These are phyloP conservation scores for Massariosphaeria phaeospora DNA, from an alignment of 495 filamentous ascomycete species.

Conservation along the genomic window DNA sequence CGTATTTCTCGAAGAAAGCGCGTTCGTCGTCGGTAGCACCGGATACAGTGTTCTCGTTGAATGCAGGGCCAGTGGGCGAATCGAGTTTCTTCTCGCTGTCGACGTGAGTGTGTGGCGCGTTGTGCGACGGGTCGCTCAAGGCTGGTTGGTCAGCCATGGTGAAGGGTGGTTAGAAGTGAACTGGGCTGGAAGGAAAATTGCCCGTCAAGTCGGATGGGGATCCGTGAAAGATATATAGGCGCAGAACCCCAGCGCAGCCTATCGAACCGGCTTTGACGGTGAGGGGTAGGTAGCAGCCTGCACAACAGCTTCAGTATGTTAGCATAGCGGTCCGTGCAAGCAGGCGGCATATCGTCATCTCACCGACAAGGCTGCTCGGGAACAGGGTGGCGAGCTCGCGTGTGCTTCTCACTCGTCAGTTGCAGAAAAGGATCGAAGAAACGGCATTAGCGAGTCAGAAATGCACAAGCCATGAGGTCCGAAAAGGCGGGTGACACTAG, in stretches of 20 bases:
- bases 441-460: background rate
- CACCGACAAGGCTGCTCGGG: too few species aligned
- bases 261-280: background rate
- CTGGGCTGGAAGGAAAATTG: background rate
- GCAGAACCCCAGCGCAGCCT: background rate
- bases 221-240: background rate
- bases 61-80: background rate
- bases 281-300: too few species aligned
- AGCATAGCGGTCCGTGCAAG: too few species aligned
- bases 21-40: slow-evolving; percentile 3
- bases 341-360: background rate
- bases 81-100: slow-evolving; percentile 3
- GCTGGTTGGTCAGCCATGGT: slow-evolving; percentile 1
- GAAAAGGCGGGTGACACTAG: background rate
- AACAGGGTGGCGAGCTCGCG: background rate
- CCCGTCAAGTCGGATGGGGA: background rate
- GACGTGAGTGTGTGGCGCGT: background rate
- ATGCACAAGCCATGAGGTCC: background rate
- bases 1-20: slow-evolving; percentile 21
- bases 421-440: background rate
- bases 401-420: background rate
- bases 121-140: background rate
- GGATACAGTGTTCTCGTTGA: background rate
- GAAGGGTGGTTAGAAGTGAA: background rate
- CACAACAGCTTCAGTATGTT: too few species aligned